These are phyloP conservation scores for Parsonsia alboflavescens DNA, from an alignment of 257 asterid species.

Conservation along the genomic window DNA sequence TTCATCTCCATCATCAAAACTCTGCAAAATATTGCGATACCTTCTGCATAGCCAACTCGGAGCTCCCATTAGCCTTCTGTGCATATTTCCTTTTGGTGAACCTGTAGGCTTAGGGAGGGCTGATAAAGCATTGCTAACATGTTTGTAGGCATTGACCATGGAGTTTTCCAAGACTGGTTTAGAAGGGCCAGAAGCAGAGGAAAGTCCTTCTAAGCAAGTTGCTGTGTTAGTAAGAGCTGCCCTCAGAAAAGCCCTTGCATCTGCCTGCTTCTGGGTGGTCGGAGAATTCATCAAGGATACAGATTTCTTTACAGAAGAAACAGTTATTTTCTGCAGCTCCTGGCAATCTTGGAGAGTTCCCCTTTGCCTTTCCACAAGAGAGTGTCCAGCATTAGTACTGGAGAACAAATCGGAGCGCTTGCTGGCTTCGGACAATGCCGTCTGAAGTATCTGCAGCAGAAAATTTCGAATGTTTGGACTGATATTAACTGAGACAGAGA, in stretches of 20 bases:
- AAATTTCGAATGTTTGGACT: constrained; percentile 42
- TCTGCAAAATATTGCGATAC: constrained; percentile 42
- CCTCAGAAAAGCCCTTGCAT: constrained; percentile 55
- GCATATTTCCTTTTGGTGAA: constrained; percentile 12
- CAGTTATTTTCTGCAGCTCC: constrained; percentile 66
- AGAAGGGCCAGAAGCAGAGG: constrained; percentile 47
- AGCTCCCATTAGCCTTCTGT: constrained; percentile 47
- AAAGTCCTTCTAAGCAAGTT: constrained; percentile 78
- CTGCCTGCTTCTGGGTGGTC: constrained; percentile 31
- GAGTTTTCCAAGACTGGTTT: constrained; percentile 44
- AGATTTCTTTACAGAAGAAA: constrained; percentile 45
- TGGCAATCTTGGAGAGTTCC: constrained; percentile 70
- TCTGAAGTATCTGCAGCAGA: constrained; percentile 49
- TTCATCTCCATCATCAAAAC: constrained; percentile 35
- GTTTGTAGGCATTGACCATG: constrained; percentile 34
- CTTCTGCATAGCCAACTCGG: constrained; percentile 57
- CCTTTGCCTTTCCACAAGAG: constrained; percentile 52
- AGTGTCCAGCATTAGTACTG: constrained; percentile 7
- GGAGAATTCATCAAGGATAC: constrained; percentile 25
- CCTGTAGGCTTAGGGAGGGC: constrained; percentile 30
- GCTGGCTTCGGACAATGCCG: constrained; percentile 50
- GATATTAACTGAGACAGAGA: constrained; percentile 52
- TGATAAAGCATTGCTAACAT: constrained; percentile 68
- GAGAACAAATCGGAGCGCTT: constrained; percentile 47
- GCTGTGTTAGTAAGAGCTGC: constrained; percentile 69